Evolutionary conservation across 371 early-diverging fungal genomes (phyloP).

Genomic region (Paramicrosporidium saccamoebae): DNA sequence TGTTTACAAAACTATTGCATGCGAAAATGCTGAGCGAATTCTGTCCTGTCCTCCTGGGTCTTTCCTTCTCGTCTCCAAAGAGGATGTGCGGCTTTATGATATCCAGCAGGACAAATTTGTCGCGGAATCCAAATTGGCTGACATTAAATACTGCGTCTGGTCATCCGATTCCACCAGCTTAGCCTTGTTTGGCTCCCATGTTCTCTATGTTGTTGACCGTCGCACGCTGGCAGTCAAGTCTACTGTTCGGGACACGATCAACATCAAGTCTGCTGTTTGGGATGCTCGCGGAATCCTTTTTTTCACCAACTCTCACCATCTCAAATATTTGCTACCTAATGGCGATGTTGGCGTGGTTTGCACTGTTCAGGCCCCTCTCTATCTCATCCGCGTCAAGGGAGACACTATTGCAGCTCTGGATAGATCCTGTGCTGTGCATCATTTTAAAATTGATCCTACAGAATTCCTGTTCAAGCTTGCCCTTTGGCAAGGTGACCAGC

Average conservation of each 20-base stretch:
- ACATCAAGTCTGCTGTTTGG: conserved; percentile 85
- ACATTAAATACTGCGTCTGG: conserved; percentile 69
- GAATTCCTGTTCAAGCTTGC: conserved; percentile 93
- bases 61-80: conserved; percentile 31
- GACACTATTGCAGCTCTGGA: conserved; percentile 47
- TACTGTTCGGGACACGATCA: conserved; percentile 79
- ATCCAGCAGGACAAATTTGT: conserved; percentile 34
- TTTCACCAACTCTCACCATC: conserved; percentile 89
- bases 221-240: conserved; percentile 50
- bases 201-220: no score
- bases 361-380: conserved; percentile 75
- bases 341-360: conserved; percentile 83
- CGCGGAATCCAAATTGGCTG: conserved; percentile 29
- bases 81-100: conserved; percentile 54
- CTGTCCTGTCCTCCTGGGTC: conserved; percentile 61
- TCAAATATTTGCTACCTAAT: conserved; percentile 83
- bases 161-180: conserved; percentile 45
- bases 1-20: conserved; percentile 52
- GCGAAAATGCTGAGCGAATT: conserved; percentile 29
- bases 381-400: conserved; percentile 49
- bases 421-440: conserved; percentile 46
- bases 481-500: conserved; percentile 51
- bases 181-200: conserved; percentile 69
- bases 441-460: conserved; percentile 67
- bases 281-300: conserved; percentile 66